Conservation (phyloP, 768 basidiomycete genomes). For the Leccinum truebloodii region DNA sequence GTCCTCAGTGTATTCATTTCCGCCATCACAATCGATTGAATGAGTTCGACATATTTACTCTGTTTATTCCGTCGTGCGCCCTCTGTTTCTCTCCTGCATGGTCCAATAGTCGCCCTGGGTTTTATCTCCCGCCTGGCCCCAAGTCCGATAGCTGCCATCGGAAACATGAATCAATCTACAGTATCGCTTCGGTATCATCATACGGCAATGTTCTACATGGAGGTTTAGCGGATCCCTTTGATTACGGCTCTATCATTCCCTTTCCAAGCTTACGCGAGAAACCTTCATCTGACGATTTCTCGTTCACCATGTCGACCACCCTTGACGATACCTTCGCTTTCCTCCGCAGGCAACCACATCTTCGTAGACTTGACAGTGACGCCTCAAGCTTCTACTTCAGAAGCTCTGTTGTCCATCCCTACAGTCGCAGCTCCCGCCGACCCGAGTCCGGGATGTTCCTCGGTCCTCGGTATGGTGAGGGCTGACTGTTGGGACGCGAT, state of each 20-base stretch:
- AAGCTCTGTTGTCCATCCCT: slow-evolving; percentile 31
- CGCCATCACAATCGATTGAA: too few relatives aligned
- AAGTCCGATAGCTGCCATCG: slow-evolving; percentile 34
- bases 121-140: slow-evolving; percentile 57
- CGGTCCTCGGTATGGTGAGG: slow-evolving; percentile 76
- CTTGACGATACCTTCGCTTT: slow-evolving; percentile 80
- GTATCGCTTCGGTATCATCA: slow-evolving; percentile 79
- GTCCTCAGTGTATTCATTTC: too few relatives aligned
- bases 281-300: slow-evolving; percentile 61
- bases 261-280: slow-evolving; percentile 52
- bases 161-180: slow-evolving; percentile 64
- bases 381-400: slow-evolving; percentile 76
- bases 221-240: slow-evolving; percentile 72
- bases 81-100: too few relatives aligned
- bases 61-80: too few relatives aligned
- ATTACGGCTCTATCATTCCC: slow-evolving; percentile 47
- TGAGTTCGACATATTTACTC: too few relatives aligned
- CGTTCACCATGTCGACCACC: slow-evolving; percentile 49
- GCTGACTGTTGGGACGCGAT: slow-evolving; percentile 52
- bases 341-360: slow-evolving; percentile 39
- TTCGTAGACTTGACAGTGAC: slow-evolving; percentile 69
- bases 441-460: slow-evolving; percentile 64
- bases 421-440: slow-evolving; percentile 53
- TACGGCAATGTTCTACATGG: slow-evolving; percentile 62
- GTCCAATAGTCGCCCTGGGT: slow-evolving; percentile 49